Conservation (phyloP, 148 eudicot species). For the Oxyria digyna region DNA sequence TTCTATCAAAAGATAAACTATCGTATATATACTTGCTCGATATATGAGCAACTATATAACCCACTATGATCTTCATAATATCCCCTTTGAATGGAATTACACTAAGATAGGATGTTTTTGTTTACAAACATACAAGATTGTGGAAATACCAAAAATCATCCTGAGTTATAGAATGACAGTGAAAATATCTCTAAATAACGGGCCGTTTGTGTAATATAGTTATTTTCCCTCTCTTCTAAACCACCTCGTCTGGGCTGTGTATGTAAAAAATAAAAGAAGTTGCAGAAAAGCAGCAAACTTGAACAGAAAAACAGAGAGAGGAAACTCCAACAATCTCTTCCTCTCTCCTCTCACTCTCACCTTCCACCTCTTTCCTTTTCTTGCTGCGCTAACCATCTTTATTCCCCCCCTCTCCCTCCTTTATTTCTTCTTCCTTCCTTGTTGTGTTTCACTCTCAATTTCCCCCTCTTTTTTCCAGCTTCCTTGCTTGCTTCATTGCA, state of each 20-base stretch:
- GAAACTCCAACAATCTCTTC: background rate
- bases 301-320: slow-evolving; percentile 6
- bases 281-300: slow-evolving; percentile 10
- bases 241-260: no score
- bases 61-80: no score
- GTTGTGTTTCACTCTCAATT: background rate
- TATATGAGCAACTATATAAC: no score
- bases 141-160: background rate
- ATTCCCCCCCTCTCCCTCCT: slow-evolving; percentile 27
- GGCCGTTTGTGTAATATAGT: background rate
- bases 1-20: no score
- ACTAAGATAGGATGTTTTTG: no score
- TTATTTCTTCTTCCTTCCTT: slow-evolving; percentile 14
- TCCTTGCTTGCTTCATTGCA: background rate
- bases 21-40: no score
- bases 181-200: background rate
- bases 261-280: background rate
- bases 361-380: slow-evolving; percentile 24
- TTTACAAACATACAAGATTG: no score
- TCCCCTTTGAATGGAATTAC: no score
- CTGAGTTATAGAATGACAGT: background rate
- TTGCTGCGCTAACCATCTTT: slow-evolving; percentile 58
- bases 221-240: background rate
- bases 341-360: slow-evolving; percentile 12
- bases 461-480: slow-evolving; percentile 4